Conservation (phyloP, 345 rosid genomes). For the Streptanthus diversifolius region DNA sequence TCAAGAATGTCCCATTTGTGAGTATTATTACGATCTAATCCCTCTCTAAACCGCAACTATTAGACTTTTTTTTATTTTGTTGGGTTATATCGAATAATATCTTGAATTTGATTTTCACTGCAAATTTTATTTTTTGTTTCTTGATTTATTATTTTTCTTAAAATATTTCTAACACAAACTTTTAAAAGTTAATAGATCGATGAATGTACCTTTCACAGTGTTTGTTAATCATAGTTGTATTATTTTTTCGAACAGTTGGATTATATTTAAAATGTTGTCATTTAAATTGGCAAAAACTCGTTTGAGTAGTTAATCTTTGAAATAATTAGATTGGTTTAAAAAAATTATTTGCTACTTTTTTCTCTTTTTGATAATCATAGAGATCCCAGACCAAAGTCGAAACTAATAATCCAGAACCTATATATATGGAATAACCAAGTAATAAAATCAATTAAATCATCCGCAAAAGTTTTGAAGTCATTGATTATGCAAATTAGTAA, state of each 20-base stretch:
- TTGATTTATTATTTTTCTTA: neutral
- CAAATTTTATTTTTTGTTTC: neutral
- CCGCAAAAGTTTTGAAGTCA: neutral
- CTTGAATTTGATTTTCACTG: neutral
- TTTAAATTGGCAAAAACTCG: neutral
- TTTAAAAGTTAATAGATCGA: neutral
- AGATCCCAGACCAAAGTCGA: neutral
- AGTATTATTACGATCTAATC: constrained; percentile 25
- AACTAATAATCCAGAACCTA: neutral
- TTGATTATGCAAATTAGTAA: neutral
- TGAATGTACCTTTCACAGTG: neutral
- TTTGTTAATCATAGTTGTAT: neutral
- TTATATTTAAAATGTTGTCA: neutral
- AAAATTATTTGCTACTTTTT: neutral
- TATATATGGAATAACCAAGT: neutral
- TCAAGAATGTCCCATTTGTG: constrained; percentile 68
- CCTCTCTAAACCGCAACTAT: neutral
- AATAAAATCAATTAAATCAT: neutral
- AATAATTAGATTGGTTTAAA: neutral
- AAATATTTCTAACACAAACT: neutral
- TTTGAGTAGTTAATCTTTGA: neutral
- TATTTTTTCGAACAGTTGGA: neutral
- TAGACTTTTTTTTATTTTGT: neutral
- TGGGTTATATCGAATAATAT: neutral
- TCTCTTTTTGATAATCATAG: neutral